Percentiles rank a stretch among this genome's conserved stretches.
Evolutionary conservation across 495 filamentous ascomycete genomes (phyloP).

Genomic region (Penicillium coffeae): DNA sequence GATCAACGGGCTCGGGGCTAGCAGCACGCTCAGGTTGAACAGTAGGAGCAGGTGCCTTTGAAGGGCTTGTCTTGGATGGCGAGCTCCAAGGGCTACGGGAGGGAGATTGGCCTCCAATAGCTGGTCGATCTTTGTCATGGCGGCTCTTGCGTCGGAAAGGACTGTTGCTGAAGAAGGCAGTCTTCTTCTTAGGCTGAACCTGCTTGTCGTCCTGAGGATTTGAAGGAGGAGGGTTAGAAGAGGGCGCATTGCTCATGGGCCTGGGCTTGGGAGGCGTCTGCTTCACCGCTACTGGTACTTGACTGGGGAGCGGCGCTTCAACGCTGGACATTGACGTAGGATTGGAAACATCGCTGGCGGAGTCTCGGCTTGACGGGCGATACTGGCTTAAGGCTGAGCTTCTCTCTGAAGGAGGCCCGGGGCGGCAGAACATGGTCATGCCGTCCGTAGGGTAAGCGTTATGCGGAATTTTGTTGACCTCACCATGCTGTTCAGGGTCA

Average conservation of each 20-base stretch:
- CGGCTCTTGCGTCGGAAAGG: constrained; percentile 93
- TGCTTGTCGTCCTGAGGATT: constrained; percentile 57
- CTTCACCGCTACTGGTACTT: constrained; percentile 2
- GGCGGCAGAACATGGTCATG: constrained; percentile 97
- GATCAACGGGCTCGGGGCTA: constrained; percentile 90
- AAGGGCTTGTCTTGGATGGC: constrained; percentile 32
- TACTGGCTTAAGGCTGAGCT: constrained; percentile 70
- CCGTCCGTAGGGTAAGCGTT: constrained; percentile 95
- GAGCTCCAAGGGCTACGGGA: constrained; percentile 32
- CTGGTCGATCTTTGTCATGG: constrained; percentile 68
- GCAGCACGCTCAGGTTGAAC: constrained; percentile 23
- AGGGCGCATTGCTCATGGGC: constrained; percentile 47
- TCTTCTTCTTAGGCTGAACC: constrained; percentile 71
- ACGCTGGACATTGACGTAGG: constrained; percentile 88
- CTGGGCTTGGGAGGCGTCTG: constrained; percentile 47
- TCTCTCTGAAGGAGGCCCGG: constrained; percentile 77
- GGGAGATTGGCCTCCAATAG: constrained; percentile 13
- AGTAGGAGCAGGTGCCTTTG: constrained; percentile 22
- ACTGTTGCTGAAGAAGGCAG: constrained; percentile 91
- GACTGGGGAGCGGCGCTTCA: constrained; percentile 42
- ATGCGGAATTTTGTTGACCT: constrained; percentile 72
- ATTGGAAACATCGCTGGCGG: constrained; percentile 86
- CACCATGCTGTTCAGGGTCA: constrained; percentile 55
- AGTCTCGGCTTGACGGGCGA: constrained; percentile 83
- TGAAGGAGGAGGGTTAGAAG: constrained; percentile 41